These are phyloP conservation scores for Leishmania mexicana DNA, from an alignment of 208 protist species.

Conservation along the genomic window DNA sequence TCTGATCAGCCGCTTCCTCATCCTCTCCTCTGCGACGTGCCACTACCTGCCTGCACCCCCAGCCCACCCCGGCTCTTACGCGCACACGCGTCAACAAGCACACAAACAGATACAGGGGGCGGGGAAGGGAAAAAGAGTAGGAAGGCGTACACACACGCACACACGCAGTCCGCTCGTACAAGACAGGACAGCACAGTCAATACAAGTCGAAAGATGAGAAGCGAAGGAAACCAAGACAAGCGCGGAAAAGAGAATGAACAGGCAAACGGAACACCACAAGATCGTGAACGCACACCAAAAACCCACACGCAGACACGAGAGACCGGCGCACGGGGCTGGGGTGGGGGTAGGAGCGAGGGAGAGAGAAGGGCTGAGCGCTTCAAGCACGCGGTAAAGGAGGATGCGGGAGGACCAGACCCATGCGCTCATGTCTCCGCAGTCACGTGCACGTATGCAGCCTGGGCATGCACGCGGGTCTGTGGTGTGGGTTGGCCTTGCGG, in stretches of 20 bases:
- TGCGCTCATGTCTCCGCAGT: background rate
- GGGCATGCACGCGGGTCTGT: background rate
- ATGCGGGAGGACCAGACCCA: background rate
- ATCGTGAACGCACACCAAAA: background rate
- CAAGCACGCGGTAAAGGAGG: background rate
- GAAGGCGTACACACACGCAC: background rate
- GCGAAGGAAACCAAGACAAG: background rate
- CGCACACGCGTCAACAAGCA: background rate
- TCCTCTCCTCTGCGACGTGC: background rate
- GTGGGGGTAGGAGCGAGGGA: background rate
- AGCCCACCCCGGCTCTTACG: background rate
- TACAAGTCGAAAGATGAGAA: constrained; percentile 13
- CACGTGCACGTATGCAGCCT: background rate
- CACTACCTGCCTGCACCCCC: background rate
- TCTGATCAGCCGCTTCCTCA: background rate
- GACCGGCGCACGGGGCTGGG: background rate
- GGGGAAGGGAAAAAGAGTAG: background rate
- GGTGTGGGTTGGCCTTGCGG: background rate
- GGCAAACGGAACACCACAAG: background rate
- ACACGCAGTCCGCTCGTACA: background rate
- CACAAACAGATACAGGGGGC: background rate
- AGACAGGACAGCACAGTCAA: background rate
- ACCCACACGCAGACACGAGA: background rate
- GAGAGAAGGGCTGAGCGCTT: background rate
- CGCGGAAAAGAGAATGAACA: constrained; percentile 11